Conservation (phyloP, 2,329 filamentous ascomycete genomes). For the Fusarium sp. region DNA sequence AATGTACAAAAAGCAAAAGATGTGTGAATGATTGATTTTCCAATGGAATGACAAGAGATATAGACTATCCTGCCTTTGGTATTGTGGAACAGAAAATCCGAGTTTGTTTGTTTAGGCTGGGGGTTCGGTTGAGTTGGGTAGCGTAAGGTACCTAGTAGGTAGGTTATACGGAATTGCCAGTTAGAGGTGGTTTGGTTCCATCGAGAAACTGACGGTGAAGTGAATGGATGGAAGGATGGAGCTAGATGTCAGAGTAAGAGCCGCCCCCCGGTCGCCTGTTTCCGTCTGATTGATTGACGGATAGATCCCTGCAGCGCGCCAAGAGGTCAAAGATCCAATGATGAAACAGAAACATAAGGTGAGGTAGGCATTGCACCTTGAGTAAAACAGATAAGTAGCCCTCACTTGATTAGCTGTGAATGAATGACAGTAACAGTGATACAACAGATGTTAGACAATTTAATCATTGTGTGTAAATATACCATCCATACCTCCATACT, state of each 20-base stretch:
- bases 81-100: conserved; percentile 25
- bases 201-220: conserved; percentile 42
- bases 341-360: conserved; percentile 25
- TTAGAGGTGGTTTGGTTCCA: conserved; percentile 10
- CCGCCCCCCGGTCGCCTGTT: conserved; percentile 21
- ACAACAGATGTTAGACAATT: not conserved
- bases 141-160: not conserved
- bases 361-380: conserved; percentile 4
- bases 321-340: conserved; percentile 25
- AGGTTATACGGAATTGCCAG: conserved; percentile 19
- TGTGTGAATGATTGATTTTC: conserved; percentile 28
- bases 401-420: conserved; percentile 13
- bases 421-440: not conserved
- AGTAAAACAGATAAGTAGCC: not conserved
- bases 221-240: conserved; percentile 15
- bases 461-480: not conserved
- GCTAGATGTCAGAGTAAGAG: conserved; percentile 21
- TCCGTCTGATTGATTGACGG: conserved; percentile 22
- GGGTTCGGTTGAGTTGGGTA: conserved; percentile 1
- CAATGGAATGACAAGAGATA: conserved; percentile 31
- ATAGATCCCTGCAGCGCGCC: conserved; percentile 29
- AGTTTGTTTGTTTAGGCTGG: conserved; percentile 1
- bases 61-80: conserved; percentile 5
- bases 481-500: not conserved
- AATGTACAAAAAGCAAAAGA: conserved; percentile 23